Evolutionary conservation across 495 filamentous ascomycete genomes (phyloP).

Genomic region (Chaetomium fimeti): DNA sequence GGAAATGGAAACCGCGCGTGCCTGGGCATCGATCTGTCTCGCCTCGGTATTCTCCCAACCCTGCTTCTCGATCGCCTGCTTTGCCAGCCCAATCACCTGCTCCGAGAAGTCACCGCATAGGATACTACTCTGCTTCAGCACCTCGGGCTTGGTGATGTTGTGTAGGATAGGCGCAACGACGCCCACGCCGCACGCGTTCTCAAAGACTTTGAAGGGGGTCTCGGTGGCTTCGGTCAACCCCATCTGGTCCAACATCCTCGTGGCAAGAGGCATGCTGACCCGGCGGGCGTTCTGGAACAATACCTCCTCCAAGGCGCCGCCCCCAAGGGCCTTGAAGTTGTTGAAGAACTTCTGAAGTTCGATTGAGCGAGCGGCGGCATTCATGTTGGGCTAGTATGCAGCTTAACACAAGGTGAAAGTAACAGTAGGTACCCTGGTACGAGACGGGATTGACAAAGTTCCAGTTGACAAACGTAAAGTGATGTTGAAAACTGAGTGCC

Average conservation of each 20-base stretch:
- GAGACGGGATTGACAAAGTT: not conserved
- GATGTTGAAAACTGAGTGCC: no score
- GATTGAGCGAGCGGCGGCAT: constrained; percentile 11
- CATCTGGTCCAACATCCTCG: constrained; percentile 37
- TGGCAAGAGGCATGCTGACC: constrained; percentile 38
- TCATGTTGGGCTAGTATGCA: constrained; percentile 22
- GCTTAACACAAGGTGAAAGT: not conserved
- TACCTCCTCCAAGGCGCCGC: constrained; percentile 28
- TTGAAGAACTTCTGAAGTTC: constrained; percentile 36
- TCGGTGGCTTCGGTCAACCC: constrained; percentile 34
- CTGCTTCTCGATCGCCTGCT: constrained; percentile 31
- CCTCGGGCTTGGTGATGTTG: constrained; percentile 27
- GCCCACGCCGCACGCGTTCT: constrained; percentile 45
- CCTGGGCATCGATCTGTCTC: constrained; percentile 40
- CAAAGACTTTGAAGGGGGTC: constrained; percentile 40
- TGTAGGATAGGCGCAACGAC: constrained; percentile 41
- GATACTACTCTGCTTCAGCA: constrained; percentile 40
- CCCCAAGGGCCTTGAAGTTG: constrained; percentile 13
- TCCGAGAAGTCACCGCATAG: constrained; percentile 42
- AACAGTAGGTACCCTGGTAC: not conserved
- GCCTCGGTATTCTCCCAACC: constrained; percentile 40
- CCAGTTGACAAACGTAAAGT: not conserved
- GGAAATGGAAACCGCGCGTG: constrained; percentile 17
- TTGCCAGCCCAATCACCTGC: constrained; percentile 31
- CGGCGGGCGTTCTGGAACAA: constrained; percentile 34